phyloP scores from a whole-genome alignment of 1,284 basidiomycete genomes.

The Gomphus sp. region DNA sequence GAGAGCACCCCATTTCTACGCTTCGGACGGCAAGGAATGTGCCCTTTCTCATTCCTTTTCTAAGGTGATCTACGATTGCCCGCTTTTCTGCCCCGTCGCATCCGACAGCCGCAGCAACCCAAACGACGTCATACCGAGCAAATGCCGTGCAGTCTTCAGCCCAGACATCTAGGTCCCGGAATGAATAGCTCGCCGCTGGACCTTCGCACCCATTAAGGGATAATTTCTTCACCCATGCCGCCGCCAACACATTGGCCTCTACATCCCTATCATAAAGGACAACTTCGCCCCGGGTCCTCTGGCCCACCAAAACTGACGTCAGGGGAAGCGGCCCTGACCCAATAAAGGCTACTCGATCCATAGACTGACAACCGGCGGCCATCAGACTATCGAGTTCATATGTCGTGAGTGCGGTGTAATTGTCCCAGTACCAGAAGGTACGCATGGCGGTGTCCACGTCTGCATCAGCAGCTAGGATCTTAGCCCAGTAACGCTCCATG shows the following conservation, averaged over 20 bases:
- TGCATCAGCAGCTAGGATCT: background rate
- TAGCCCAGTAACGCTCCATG: constrained; percentile 8
- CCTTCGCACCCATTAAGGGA: background rate
- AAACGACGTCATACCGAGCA: constrained; percentile 1
- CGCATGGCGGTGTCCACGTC: background rate
- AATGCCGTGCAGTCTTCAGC: background rate
- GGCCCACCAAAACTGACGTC: constrained; percentile 5
- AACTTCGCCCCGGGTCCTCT: background rate
- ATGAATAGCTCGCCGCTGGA: background rate
- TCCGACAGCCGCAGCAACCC: constrained; percentile 6
- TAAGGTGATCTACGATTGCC: constrained; percentile 1
- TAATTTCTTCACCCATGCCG: constrained; percentile 3
- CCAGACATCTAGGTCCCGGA: constrained; percentile 5
- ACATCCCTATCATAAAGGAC: constrained; percentile 5
- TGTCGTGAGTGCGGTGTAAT: background rate
- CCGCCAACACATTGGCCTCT: constrained; percentile 5
- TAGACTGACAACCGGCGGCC: constrained; percentile 1
- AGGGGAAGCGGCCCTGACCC: constrained; percentile 6
- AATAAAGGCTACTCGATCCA: constrained; percentile 2
- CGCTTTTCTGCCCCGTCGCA: constrained; percentile 2
- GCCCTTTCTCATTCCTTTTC: constrained; percentile 1
- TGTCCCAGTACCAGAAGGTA: constrained; percentile 9
- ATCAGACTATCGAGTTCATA: constrained; percentile 5
- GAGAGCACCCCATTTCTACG: constrained; percentile 8
- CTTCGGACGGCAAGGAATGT: constrained; percentile 7